These are phyloP conservation scores for Melastoma candidum DNA, from an alignment of 441 rosid genomes.

Conservation along the genomic window DNA sequence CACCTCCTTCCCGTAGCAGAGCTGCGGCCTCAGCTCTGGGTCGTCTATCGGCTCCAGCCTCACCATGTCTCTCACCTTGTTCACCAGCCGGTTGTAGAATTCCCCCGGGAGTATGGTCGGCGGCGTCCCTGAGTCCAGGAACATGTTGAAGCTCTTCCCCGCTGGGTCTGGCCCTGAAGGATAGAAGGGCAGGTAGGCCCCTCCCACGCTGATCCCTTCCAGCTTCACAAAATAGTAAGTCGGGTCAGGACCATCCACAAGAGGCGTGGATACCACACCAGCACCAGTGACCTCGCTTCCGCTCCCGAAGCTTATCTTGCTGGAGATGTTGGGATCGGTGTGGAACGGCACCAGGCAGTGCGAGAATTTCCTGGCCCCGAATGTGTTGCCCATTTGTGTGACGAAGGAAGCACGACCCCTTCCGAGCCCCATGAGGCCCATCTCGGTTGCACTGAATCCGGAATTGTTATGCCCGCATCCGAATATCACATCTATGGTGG, in stretches of 20 bases:
- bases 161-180: too few relatives aligned
- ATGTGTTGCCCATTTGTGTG: too few relatives aligned
- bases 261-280: slow-evolving; percentile 4
- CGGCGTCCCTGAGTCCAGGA: too few relatives aligned
- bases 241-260: slow-evolving; percentile 6
- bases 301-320: slow-evolving; percentile 15
- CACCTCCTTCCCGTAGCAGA: slow-evolving; percentile 5
- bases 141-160: too few relatives aligned
- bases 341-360: neutral
- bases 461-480: too few relatives aligned
- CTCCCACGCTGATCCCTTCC: slow-evolving; percentile 5
- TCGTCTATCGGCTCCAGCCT: slow-evolving; percentile 7
- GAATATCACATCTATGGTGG: too few relatives aligned
- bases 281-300: slow-evolving; percentile 13
- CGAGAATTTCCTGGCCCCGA: too few relatives aligned
- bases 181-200: neutral
- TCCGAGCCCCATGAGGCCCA: too few relatives aligned
- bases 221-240: neutral
- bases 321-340: slow-evolving; percentile 10
- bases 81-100: too few relatives aligned
- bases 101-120: too few relatives aligned
- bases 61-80: neutral
- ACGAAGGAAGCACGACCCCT: too few relatives aligned
- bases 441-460: too few relatives aligned
- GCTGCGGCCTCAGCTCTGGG: slow-evolving; percentile 7